These are phyloP conservation scores for Paecilomyces sp. DNA, from an alignment of 2,329 filamentous ascomycete species.

Conservation along the genomic window DNA sequence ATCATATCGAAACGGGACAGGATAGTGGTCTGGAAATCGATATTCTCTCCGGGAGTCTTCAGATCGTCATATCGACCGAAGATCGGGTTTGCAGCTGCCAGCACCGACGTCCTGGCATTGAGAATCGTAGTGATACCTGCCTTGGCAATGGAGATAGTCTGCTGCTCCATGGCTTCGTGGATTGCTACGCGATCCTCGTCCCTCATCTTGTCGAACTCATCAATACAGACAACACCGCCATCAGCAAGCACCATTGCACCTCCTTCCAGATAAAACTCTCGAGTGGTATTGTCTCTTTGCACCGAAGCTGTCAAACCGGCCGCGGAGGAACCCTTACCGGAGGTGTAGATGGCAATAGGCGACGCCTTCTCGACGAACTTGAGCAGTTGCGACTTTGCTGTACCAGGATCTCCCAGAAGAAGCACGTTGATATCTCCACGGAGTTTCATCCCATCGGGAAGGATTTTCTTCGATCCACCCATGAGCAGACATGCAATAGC, in stretches of 20 bases:
- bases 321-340: conserved; percentile 93
- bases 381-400: conserved; percentile 91
- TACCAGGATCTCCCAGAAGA: conserved; percentile 93
- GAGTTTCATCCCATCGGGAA: conserved; percentile 95
- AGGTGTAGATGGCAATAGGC: conserved; percentile 97
- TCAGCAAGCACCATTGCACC: conserved; percentile 98
- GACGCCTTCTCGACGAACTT: conserved; percentile 97
- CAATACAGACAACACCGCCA: conserved; percentile 94
- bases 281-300: conserved; percentile 81
- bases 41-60: conserved; percentile 96
- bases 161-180: conserved; percentile 99
- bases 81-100: conserved; percentile 94
- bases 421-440: conserved; percentile 98
- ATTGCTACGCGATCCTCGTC: conserved; percentile 97
- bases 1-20: conserved; percentile 99
- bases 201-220: conserved; percentile 99
- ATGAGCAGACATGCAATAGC: conserved; percentile 88
- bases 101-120: conserved; percentile 88
- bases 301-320: conserved; percentile 97
- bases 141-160: conserved; percentile 98
- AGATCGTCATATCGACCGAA: conserved; percentile 98
- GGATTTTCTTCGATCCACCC: conserved; percentile 93
- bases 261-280: conserved; percentile 96
- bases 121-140: conserved; percentile 97
- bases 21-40: conserved; percentile 98